A percentile compares a stretch with the other conserved stretches of the same genome.
Evolutionary conservation across 2,329 filamentous ascomycete species (phyloP).

Genomic region (Venturia nashicola): DNA sequence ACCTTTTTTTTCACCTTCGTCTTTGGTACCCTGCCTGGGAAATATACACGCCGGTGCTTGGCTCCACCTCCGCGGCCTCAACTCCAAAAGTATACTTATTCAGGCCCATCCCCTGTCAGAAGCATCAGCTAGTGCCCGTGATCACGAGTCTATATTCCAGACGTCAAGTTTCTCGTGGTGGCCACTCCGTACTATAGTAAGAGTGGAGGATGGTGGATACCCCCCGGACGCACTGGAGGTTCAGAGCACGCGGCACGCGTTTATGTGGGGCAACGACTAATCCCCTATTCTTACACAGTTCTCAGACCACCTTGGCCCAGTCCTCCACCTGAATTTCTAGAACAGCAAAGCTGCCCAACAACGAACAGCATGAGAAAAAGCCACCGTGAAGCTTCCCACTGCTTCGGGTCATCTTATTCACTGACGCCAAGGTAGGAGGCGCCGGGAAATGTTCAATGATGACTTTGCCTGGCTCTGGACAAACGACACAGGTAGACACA

Average conservation of each 20-base stretch:
- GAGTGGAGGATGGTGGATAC: background rate
- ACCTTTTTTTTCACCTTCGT: background rate
- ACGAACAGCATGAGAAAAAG: too few relatives aligned
- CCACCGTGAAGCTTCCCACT: too few relatives aligned
- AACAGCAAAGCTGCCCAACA: background rate
- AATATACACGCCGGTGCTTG: background rate
- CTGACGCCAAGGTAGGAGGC: too few relatives aligned
- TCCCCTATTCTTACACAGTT: background rate
- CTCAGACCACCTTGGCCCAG: background rate
- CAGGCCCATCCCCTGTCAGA: background rate
- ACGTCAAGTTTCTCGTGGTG: background rate
- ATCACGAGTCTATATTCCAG: background rate
- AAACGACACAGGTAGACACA: too few relatives aligned
- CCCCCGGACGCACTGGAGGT: background rate
- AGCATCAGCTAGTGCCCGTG: too few relatives aligned
- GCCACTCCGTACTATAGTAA: background rate
- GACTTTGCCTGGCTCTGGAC: too few relatives aligned
- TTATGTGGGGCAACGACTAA: background rate
- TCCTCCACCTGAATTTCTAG: background rate
- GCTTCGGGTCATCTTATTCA: too few relatives aligned
- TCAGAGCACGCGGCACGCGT: background rate
- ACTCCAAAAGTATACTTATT: background rate
- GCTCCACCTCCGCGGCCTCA: background rate
- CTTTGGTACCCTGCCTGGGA: background rate
- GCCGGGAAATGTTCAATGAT: too few relatives aligned